These are phyloP conservation scores for Phytophthora chlamydospora DNA, from an alignment of 352 stramenopile species.

Conservation along the genomic window DNA sequence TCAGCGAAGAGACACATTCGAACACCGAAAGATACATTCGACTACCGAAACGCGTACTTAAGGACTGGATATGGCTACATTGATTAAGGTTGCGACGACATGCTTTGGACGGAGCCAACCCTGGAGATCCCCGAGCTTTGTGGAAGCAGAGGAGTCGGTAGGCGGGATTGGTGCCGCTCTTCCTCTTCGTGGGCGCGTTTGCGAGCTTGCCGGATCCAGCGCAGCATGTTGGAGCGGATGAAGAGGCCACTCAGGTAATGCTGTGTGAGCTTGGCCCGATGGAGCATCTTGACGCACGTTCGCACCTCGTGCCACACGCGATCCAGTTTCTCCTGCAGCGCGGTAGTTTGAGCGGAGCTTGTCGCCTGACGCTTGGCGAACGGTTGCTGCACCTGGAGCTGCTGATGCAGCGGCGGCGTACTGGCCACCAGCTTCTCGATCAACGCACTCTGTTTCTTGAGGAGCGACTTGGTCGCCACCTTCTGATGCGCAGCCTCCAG, in stretches of 20 bases:
- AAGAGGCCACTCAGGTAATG: conserved; percentile 71
- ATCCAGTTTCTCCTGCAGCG: conserved; percentile 36
- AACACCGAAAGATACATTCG: conserved; percentile 24
- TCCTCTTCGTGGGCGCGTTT: conserved; percentile 44
- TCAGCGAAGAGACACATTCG: conserved; percentile 12
- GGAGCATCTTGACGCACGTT: conserved; percentile 65
- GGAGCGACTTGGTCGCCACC: conserved; percentile 56
- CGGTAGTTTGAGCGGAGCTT: conserved; percentile 12
- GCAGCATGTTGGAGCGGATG: conserved; percentile 62
- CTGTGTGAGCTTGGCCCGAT: conserved; percentile 72
- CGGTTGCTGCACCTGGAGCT: conserved; percentile 21
- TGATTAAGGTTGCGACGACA: conserved; percentile 12
- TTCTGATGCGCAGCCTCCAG: conserved; percentile 69
- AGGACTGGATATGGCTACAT: conserved; percentile 11
- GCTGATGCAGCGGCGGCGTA: conserved; percentile 15
- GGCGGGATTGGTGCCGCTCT: conserved; percentile 18
- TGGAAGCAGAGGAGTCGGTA: conserved; percentile 6
- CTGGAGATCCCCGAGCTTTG: conserved; percentile 18
- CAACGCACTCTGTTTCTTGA: conserved; percentile 61
- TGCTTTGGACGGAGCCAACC: conserved; percentile 17
- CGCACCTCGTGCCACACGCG: conserved; percentile 65
- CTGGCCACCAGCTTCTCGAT: conserved; percentile 61
- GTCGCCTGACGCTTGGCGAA: conserved; percentile 28
- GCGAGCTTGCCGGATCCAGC: conserved; percentile 59
- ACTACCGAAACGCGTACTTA: conserved; percentile 24